phyloP scores from a whole-genome alignment of 257 asterid genomes.

The Salvia hispanica region DNA sequence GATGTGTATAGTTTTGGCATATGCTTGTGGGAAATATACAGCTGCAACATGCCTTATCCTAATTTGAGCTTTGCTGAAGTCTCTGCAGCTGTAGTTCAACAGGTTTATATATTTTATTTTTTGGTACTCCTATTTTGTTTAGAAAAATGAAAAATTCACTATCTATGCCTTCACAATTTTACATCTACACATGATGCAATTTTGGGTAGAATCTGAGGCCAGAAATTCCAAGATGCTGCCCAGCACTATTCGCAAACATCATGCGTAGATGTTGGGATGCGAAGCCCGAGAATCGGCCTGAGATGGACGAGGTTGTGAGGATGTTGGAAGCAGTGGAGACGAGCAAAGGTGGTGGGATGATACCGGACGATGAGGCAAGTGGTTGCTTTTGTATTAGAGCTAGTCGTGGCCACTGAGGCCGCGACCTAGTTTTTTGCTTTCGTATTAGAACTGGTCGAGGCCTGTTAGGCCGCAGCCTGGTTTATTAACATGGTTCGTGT shows the following conservation, averaged over 20 bases:
- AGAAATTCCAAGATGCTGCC: slow-evolving; percentile 59
- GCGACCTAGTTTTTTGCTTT: too few species aligned
- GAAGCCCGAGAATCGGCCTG: slow-evolving; percentile 53
- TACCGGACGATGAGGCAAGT: slow-evolving; percentile 46
- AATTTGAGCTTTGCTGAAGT: slow-evolving; percentile 61
- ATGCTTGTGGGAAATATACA: slow-evolving; percentile 69
- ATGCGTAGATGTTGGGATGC: slow-evolving; percentile 60
- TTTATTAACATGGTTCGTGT: too few species aligned
- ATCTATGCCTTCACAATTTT: not conserved
- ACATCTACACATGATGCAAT: not conserved
- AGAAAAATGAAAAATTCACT: not conserved
- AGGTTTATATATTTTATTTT: slow-evolving; percentile 40
- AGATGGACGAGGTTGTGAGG: slow-evolving; percentile 59
- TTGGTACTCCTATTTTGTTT: slow-evolving; percentile 45
- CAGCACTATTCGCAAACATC: slow-evolving; percentile 45
- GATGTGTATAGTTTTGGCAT: slow-evolving; percentile 61
- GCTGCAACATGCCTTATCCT: slow-evolving; percentile 56
- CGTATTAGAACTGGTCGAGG: too few species aligned
- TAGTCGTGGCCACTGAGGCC: slow-evolving; percentile 46
- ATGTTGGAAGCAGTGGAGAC: slow-evolving; percentile 54
- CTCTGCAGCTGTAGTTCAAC: slow-evolving; percentile 57
- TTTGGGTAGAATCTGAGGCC: slow-evolving; percentile 47
- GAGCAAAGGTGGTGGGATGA: slow-evolving; percentile 62
- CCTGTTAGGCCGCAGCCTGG: too few species aligned
- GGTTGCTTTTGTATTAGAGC: slow-evolving; percentile 49